phyloP scores from a whole-genome alignment of 169 alveolate genomes.

The Plasmodium falciparum region DNA sequence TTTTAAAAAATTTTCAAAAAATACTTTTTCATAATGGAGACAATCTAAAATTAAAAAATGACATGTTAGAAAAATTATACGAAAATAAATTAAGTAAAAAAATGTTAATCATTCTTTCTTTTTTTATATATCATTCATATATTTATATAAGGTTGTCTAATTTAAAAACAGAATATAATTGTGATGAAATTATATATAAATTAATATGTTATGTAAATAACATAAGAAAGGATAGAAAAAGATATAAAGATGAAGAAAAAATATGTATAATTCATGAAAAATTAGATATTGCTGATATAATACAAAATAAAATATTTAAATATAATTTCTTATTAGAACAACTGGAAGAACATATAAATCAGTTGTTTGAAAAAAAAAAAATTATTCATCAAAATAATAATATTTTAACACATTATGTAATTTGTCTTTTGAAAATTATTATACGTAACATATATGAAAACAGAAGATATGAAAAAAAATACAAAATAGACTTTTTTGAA shows the following conservation, averaged over 20 bases:
- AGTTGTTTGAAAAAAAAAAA: constrained; percentile 37
- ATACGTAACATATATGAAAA: constrained; percentile 28
- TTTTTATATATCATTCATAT: constrained; percentile 34
- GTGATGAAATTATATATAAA: constrained; percentile 27
- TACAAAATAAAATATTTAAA: constrained; percentile 43
- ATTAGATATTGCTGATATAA: constrained; percentile 38
- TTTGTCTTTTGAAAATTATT: constrained; percentile 13
- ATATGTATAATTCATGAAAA: constrained; percentile 37
- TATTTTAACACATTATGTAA: constrained; percentile 16
- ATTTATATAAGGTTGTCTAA: constrained; percentile 7
- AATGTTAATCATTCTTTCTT: constrained; percentile 12
- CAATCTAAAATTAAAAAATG: neutral
- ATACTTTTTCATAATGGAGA: neutral
- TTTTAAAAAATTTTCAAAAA: neutral
- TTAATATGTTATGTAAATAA: constrained; percentile 17
- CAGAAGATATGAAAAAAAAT: constrained; percentile 42
- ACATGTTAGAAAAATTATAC: constrained; percentile 16
- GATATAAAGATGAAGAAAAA: constrained; percentile 53
- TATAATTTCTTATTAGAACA: constrained; percentile 7
- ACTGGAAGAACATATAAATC: constrained; percentile 25
- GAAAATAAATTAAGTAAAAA: constrained; percentile 18
- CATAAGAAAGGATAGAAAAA: constrained; percentile 44
- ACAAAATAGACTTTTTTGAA: constrained; percentile 3
- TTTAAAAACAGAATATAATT: constrained; percentile 35
- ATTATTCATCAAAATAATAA: constrained; percentile 1